Evolutionary conservation across 352 stramenopile genomes (phyloP), one percentile per base, ranked within the genome.

Genomic region (Achlya hypogyna): DNA sequence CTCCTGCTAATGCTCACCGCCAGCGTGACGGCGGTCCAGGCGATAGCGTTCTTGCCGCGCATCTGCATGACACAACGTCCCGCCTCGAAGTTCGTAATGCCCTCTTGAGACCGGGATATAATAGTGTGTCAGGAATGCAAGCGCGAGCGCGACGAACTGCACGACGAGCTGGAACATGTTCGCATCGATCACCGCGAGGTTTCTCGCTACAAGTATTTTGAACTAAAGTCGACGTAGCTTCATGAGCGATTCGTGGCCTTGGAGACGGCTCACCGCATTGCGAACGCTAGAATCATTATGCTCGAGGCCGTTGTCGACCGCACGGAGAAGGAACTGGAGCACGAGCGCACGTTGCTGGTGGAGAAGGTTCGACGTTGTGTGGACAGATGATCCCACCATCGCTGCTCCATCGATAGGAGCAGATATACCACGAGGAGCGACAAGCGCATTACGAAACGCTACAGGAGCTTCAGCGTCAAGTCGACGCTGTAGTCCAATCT

Each of bases 231-330:
- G 38, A n/a, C 6, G 6, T 54, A 56, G 49, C 49, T 56, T 10
- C 49, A 38, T 3, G 3, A 56, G 22, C 43, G 47, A 59, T 20
- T 47, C 31, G 31, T 35, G 31, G 22, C 60, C 6, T 27, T 58
- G 40, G 51, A 60, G 25, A 67, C 60, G 8, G 60, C 60, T 25
- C 51, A 67, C 49, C 60, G 60, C 27, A 67, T 67, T 31, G 60
- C 60, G 6, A 67, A 67, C 49, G 25, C 60, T 6, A 23, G 60
- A 4, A 54, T 67, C 12, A 34, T 38, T 16, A 67, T 67, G 60
- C 60, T 67, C 3, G 60, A 67, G 18, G 60, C 60, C 22, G 12
- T 67, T 18, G 27, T 35, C 10, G 51, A 67, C 25, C 60, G 60
- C 25, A 51, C 28, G 9, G 31, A 56, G 18, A 49, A 67, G 18